Conservation (phyloP, 441 rosid genomes). For the Populus hybrid region DNA sequence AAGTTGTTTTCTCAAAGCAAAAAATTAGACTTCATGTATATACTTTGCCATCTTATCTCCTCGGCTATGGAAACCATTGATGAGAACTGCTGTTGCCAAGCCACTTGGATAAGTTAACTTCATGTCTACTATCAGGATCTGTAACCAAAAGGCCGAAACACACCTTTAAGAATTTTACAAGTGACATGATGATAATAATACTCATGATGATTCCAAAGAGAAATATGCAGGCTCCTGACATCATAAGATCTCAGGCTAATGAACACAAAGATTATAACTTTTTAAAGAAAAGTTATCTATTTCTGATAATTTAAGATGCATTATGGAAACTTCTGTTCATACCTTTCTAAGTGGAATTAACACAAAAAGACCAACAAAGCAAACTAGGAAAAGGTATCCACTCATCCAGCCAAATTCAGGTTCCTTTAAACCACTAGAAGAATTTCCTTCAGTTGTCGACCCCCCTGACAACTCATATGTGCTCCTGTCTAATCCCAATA, state of each 20-base stretch:
- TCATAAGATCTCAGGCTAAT: background rate
- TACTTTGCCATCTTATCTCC: constrained; percentile 87
- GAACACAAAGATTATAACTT: too few species aligned
- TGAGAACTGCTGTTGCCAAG: constrained; percentile 88
- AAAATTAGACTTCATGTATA: background rate
- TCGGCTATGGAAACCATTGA: constrained; percentile 90
- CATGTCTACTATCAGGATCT: constrained; percentile 91
- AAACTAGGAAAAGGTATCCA: constrained; percentile 65
- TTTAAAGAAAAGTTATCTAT: background rate
- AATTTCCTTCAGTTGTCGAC: constrained; percentile 58
- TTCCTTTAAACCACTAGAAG: constrained; percentile 57
- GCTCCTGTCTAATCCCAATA: constrained; percentile 70
- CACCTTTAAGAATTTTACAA: background rate
- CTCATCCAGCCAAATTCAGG: constrained; percentile 94
- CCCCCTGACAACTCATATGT: constrained; percentile 66
- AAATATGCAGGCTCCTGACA: background rate
- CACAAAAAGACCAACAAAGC: constrained; percentile 83
- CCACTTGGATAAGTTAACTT: constrained; percentile 88
- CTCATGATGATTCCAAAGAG: background rate
- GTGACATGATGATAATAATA: background rate
- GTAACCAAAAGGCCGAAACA: constrained; percentile 6
- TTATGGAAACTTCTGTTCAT: background rate
- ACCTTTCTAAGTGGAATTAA: constrained; percentile 95
- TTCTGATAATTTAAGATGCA: too few species aligned
- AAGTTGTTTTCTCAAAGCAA: background rate